Conservation (phyloP, 768 basidiomycete species). For the Lentinus brumalis region DNA sequence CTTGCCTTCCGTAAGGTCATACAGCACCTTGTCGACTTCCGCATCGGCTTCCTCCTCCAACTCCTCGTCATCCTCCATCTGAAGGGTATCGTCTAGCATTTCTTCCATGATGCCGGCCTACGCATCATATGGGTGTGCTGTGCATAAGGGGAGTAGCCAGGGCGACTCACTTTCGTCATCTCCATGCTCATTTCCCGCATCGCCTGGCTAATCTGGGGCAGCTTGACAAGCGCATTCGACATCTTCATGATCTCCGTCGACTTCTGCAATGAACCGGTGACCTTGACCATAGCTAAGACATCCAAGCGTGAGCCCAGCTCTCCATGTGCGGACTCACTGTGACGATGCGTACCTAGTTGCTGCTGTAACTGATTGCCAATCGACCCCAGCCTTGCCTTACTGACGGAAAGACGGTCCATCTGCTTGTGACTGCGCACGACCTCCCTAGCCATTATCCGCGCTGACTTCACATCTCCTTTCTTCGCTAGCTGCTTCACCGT, state of each 20-base stretch:
- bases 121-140: not conserved
- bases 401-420: constrained; percentile 87
- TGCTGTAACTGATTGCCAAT: constrained; percentile 88
- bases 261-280: constrained; percentile 96
- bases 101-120: constrained; percentile 98
- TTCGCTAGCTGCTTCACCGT: constrained; percentile 87
- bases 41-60: constrained; percentile 95
- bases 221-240: constrained; percentile 87
- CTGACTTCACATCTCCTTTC: constrained; percentile 92
- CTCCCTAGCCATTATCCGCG: constrained; percentile 88
- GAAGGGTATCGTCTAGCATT: constrained; percentile 93
- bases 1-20: constrained; percentile 94
- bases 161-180: constrained; percentile 85
- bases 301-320: no score
- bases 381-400: constrained; percentile 90
- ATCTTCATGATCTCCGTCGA: constrained; percentile 99
- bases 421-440: constrained; percentile 95
- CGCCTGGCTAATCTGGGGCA: constrained; percentile 88
- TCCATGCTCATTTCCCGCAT: constrained; percentile 99
- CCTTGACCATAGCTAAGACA: constrained; percentile 84
- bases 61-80: constrained; percentile 93
- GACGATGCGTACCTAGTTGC: constrained; percentile 76
- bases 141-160: not conserved
- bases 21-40: constrained; percentile 96
- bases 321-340: not conserved